Evolutionary conservation across 2,329 filamentous ascomycete genomes (phyloP).

Genomic region (Botryosphaeria dothidea): DNA sequence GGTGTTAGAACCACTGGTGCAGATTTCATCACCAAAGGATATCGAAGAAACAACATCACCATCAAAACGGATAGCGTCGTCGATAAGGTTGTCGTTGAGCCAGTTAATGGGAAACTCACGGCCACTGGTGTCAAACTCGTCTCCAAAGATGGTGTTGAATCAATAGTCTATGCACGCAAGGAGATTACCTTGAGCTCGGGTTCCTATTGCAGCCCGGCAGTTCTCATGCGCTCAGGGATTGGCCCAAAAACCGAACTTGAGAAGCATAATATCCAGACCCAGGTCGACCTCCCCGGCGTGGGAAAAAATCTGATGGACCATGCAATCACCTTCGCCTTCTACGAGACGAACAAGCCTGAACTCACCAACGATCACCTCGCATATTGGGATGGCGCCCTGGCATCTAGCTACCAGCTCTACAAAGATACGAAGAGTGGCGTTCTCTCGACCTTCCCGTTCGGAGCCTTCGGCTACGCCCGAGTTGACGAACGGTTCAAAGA

Average conservation of each 20-base stretch:
- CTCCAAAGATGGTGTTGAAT: constrained; percentile 42
- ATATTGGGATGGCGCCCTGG: constrained; percentile 54
- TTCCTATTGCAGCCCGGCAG: constrained; percentile 35
- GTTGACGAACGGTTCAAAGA: constrained; percentile 60
- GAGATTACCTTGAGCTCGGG: constrained; percentile 37
- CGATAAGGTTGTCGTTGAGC: constrained; percentile 51
- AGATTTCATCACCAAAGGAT: constrained; percentile 44
- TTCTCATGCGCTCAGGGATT: constrained; percentile 57
- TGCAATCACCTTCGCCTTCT: constrained; percentile 58
- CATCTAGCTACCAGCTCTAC: constrained; percentile 56
- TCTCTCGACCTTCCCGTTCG: constrained; percentile 64
- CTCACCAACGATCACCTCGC: constrained; percentile 58
- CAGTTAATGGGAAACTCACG: constrained; percentile 34
- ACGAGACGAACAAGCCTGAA: constrained; percentile 58
- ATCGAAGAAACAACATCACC: constrained; percentile 37
- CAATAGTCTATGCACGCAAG: constrained; percentile 35
- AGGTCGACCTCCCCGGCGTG: constrained; percentile 61
- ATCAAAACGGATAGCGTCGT: constrained; percentile 35
- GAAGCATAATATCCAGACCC: constrained; percentile 52
- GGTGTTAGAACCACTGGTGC: constrained; percentile 34
- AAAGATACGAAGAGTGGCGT: constrained; percentile 60
- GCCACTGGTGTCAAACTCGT: constrained; percentile 51
- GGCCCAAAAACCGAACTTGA: constrained; percentile 56
- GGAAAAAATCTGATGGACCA: constrained; percentile 67
- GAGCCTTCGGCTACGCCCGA: constrained; percentile 62